Evolutionary conservation across 2,329 filamentous ascomycete genomes (phyloP).

Genomic region (Aspergillus neoniger): DNA sequence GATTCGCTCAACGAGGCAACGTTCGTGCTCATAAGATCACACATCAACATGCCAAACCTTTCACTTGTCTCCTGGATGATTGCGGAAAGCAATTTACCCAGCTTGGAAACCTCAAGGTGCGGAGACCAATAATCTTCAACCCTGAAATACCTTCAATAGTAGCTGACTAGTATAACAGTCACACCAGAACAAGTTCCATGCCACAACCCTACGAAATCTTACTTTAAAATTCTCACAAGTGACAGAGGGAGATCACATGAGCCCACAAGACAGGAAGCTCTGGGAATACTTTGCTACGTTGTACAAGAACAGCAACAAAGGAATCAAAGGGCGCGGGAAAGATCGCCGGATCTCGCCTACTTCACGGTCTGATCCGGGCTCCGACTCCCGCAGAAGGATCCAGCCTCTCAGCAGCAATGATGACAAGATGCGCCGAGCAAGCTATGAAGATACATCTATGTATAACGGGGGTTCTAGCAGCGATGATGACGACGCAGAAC

Average conservation of each 20-base stretch:
- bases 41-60: constrained; percentile 76
- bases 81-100: constrained; percentile 90
- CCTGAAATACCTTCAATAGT: not conserved
- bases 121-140: not conserved
- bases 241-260: constrained; percentile 63
- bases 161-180: constrained; percentile 53
- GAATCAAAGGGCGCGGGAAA: constrained; percentile 93
- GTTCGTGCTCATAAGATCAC: constrained; percentile 80
- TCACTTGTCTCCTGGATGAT: constrained; percentile 75
- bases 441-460: constrained; percentile 33
- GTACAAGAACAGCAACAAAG: constrained; percentile 99
- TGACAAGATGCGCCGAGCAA: constrained; percentile 27
- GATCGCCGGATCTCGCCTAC: constrained; percentile 57
- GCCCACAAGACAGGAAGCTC: constrained; percentile 70
- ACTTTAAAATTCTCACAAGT: constrained; percentile 70
- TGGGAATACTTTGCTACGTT: constrained; percentile 81
- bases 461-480: constrained; percentile 36
- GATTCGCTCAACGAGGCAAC: constrained; percentile 83
- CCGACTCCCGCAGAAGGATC: constrained; percentile 19
- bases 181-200: constrained; percentile 93
- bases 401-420: constrained; percentile 29
- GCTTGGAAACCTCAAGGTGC: constrained; percentile 85
- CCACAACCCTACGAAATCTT: constrained; percentile 68
- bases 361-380: constrained; percentile 24
- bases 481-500: constrained; percentile 34